Evolutionary conservation across 2,329 filamentous ascomycete genomes (phyloP).

Genomic region (Claviceps digitariae): DNA sequence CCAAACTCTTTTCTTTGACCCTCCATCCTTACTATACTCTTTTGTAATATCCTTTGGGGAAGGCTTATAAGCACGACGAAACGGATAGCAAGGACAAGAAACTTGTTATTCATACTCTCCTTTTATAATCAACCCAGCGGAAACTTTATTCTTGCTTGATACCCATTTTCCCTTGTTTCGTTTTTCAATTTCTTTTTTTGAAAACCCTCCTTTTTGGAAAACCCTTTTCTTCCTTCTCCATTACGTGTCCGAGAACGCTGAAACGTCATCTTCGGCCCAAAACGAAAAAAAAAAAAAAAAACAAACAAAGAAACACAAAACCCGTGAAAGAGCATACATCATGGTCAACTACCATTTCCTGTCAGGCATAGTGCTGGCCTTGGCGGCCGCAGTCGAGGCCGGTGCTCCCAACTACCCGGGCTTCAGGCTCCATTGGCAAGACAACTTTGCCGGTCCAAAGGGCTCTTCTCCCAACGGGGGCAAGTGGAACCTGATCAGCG

Average conservation of each 20-base stretch:
- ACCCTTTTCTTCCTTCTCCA: too few species aligned
- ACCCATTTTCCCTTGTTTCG: neutral
- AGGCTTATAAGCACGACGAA: too few species aligned
- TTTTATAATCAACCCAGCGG: too few species aligned
- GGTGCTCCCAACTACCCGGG: conserved; percentile 25
- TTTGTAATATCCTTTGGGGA: too few species aligned
- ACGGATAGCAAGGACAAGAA: too few species aligned
- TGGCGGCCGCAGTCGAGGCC: conserved; percentile 22
- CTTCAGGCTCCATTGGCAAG: conserved; percentile 27
- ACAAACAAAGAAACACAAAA: neutral
- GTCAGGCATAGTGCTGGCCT: conserved; percentile 14
- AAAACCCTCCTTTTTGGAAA: too few species aligned
- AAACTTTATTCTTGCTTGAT: too few species aligned
- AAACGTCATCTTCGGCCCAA: neutral
- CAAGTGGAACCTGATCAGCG: conserved; percentile 29
- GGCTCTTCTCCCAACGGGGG: conserved; percentile 21
- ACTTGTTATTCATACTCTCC: too few species aligned
- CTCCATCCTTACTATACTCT: too few species aligned
- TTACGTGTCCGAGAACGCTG: too few species aligned
- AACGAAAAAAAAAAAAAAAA: neutral
- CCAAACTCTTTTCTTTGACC: too few species aligned
- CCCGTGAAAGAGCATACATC: too few species aligned
- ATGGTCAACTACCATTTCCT: conserved; percentile 14
- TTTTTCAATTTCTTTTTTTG: neutral
- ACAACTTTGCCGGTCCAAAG: conserved; percentile 26